Base-by-base conservation (phyloP, 805 yeast genomes). In the Clavispora carvajalis region DNA sequence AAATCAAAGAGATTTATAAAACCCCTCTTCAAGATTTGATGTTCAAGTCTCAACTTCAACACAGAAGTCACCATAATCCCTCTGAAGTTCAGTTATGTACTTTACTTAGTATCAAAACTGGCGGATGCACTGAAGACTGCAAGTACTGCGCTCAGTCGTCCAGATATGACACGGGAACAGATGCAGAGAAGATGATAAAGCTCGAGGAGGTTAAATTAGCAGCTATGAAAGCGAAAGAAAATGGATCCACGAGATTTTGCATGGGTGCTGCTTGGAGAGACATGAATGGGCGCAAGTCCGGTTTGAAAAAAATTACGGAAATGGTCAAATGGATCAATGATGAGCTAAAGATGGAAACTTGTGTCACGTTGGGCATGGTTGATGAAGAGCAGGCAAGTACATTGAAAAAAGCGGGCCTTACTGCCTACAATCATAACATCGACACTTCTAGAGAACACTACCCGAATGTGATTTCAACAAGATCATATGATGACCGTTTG, bases 211-310 rank as follows among this genome's bases (percentile, higher is more conserved):
- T 85, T 1, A 59, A 80, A 49, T 68, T 63, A 37, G 81, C 77
- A 23, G 93, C 93, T 1, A 64, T 61, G 39, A 72, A 70, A 38
- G 90, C 93, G 10, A 80, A 81, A 51, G 64, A 51, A 5, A 82
- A 83, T 48, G 91, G 91, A 0, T 74, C 84, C 1, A 85, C 93
- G 0, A 68, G 93, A 48, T 85, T 85, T 55, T 85, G 93, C 56
- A 76, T 85, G 80, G 93, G 93, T 35, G 87, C 91, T 9, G 93
- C 93, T 2, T 85, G 91, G 93, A 73, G 93, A 57, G 91, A 83
- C 46, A 85, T 85, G 93, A 66, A 67, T 36, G 91, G 93, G 13
- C 67, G 93, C 36, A 84, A 82, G 58, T 73, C 79, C 13, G 87
- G 83, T 1, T 55, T 85, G 46, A 75, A 71, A 43, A 75, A 67